These are phyloP conservation scores for Epicoccum sorghinum DNA, from an alignment of 2,329 filamentous ascomycete species.

Conservation along the genomic window DNA sequence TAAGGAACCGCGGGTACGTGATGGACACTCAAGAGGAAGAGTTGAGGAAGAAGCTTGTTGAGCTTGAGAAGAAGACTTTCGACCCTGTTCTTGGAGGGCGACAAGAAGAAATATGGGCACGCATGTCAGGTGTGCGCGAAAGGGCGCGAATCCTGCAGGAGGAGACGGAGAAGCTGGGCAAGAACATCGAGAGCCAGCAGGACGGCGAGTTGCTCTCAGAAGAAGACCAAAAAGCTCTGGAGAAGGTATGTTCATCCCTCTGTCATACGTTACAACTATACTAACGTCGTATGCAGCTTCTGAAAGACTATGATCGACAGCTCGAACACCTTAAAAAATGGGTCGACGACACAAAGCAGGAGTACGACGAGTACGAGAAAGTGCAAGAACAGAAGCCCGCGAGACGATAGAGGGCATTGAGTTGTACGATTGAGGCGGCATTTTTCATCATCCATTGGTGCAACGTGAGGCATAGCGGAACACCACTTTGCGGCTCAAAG, in stretches of 20 bases:
- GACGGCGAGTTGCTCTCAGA: constrained; percentile 63
- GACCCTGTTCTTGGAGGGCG: constrained; percentile 77
- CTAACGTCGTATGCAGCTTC: constrained; percentile 59
- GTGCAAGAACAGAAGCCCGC: constrained; percentile 33
- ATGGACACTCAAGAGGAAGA: constrained; percentile 81
- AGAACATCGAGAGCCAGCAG: constrained; percentile 54
- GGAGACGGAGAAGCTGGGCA: constrained; percentile 73
- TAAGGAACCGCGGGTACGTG: constrained; percentile 81
- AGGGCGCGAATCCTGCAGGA: constrained; percentile 74
- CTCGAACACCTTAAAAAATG: constrained; percentile 74
- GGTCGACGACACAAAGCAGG: constrained; percentile 63
- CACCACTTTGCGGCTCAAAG: constrained; percentile 15
- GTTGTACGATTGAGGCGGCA: constrained; percentile 22
- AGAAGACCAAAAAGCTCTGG: constrained; percentile 72
- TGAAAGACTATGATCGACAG: constrained; percentile 83
- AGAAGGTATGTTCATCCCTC: constrained; percentile 65
- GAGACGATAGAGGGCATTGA: constrained; percentile 25
- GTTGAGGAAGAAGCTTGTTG: constrained; percentile 72
- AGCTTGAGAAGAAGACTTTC: constrained; percentile 71
- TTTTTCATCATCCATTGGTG: constrained; percentile 18
- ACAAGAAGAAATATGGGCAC: constrained; percentile 85
- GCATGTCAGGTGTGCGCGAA: constrained; percentile 75
- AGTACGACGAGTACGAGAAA: constrained; percentile 62
- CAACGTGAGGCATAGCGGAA: constrained; percentile 24
- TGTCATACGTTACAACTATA: neutral